These are phyloP conservation scores for Balamuthia mandrillaris DNA, from an alignment of 208 protist species.

Conservation along the genomic window DNA sequence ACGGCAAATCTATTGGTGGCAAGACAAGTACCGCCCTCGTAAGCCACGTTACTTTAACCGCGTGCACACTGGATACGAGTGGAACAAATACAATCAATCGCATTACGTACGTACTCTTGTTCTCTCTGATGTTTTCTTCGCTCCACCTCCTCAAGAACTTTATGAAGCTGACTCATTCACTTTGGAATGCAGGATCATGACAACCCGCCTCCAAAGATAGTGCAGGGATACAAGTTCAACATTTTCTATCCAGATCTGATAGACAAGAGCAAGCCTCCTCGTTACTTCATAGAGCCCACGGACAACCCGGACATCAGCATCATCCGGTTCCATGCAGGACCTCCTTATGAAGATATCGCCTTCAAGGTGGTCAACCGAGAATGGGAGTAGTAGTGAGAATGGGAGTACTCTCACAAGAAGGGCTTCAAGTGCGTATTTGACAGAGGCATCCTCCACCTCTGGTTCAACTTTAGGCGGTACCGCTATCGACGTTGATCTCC, in stretches of 20 bases:
- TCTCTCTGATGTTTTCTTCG: not conserved
- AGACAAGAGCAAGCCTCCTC: conserved; percentile 84
- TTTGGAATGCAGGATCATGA: too few relatives aligned
- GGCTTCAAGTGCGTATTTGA: conserved; percentile 94
- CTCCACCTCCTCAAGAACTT: not conserved
- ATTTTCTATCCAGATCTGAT: conserved; percentile 97
- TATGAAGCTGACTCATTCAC: not conserved
- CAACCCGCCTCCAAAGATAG: conserved; percentile 97
- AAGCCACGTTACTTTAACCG: conserved; percentile 98
- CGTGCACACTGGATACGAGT: conserved; percentile 93
- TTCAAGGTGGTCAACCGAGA: not conserved
- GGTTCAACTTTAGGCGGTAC: conserved; percentile 80
- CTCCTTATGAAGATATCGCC: conserved; percentile 88
- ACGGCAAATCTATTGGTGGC: conserved; percentile 64
- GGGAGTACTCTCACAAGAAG: conserved; percentile 85
- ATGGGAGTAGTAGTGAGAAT: conserved; percentile 72
- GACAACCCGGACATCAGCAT: conserved; percentile 81
- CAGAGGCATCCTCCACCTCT: conserved; percentile 78
- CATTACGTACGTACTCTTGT: too few relatives aligned
- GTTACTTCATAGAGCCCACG: conserved; percentile 83
- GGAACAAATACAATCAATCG: conserved; percentile 96
- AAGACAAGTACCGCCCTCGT: conserved; percentile 85
- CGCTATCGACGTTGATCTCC: conserved; percentile 69
- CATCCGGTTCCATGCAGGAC: conserved; percentile 89
- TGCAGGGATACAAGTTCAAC: conserved; percentile 99